Conservation (phyloP, 441 rosid genomes). For the Pelargonium fulgidum region DNA sequence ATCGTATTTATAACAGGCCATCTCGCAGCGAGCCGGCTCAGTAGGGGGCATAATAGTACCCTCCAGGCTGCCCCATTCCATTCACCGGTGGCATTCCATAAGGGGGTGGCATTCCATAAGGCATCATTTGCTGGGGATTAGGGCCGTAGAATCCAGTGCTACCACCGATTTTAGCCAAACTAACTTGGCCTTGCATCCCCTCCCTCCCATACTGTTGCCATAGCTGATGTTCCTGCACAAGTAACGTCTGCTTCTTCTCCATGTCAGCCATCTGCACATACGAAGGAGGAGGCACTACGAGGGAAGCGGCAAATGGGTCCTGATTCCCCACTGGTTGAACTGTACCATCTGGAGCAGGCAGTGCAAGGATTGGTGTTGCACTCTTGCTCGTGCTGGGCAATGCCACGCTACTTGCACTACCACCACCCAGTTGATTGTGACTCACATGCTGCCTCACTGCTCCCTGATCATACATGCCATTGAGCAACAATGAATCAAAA, state of each 20-base stretch:
- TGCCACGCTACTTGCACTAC: slow-evolving; percentile 90
- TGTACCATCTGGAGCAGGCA: slow-evolving; percentile 94
- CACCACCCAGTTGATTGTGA: slow-evolving; percentile 60
- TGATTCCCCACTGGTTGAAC: slow-evolving; percentile 62
- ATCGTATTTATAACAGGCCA: too few relatives aligned
- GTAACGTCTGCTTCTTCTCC: slow-evolving; percentile 76
- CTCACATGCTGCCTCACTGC: slow-evolving; percentile 78
- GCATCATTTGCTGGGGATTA: slow-evolving; percentile 43
- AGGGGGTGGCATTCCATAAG: slow-evolving; percentile 17
- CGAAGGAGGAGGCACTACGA: slow-evolving; percentile 74
- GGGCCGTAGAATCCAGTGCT: slow-evolving; percentile 34
- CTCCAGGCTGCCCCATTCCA: slow-evolving; percentile 68
- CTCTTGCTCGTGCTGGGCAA: slow-evolving; percentile 55
- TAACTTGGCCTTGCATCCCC: slow-evolving; percentile 91
- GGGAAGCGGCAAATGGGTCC: slow-evolving; percentile 92
- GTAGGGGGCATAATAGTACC: slow-evolving; percentile 71
- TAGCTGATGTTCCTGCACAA: slow-evolving; percentile 75
- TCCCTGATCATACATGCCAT: slow-evolving; percentile 95
- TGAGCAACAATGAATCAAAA: slow-evolving; percentile 70
- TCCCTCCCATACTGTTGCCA: slow-evolving; percentile 79
- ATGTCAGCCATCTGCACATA: slow-evolving; percentile 94
- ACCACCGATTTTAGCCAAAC: slow-evolving; percentile 60
- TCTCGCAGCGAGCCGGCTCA: slow-evolving; percentile 18
- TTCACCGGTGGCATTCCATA: slow-evolving; percentile 77
- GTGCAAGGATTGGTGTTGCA: slow-evolving; percentile 65